phyloP scores from a whole-genome alignment of 768 basidiomycete genomes.

The Tubosaeta sp. region DNA sequence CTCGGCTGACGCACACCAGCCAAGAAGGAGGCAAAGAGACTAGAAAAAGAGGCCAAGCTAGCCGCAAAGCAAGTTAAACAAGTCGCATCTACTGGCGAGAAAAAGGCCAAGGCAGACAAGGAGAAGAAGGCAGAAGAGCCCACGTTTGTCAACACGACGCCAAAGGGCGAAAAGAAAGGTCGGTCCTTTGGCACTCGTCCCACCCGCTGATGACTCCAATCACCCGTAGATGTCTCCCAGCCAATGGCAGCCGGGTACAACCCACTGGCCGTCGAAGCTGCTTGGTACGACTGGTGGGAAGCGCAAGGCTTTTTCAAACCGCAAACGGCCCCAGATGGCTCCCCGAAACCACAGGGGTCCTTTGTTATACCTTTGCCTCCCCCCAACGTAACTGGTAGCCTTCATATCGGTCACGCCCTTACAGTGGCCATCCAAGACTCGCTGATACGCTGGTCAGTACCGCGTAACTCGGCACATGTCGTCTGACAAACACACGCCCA shows the following conservation, averaged over 20 bases:
- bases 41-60: slow-evolving; percentile 75
- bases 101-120: slow-evolving; percentile 74
- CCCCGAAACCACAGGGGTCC: slow-evolving; percentile 55
- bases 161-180: slow-evolving; percentile 94
- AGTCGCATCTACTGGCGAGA: slow-evolving; percentile 44
- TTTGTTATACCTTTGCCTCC: slow-evolving; percentile 92
- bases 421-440: slow-evolving; percentile 90
- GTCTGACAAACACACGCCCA: slow-evolving; percentile 23
- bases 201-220: not conserved
- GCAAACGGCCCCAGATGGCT: slow-evolving; percentile 51
- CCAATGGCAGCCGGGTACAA: slow-evolving; percentile 95
- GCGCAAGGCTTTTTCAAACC: slow-evolving; percentile 89
- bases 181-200: not conserved
- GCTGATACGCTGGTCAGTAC: slow-evolving; percentile 77
- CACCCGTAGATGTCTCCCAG: slow-evolving; percentile 64
- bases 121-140: slow-evolving; percentile 65
- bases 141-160: slow-evolving; percentile 85
- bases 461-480: not conserved
- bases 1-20: slow-evolving; percentile 37
- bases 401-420: slow-evolving; percentile 94
- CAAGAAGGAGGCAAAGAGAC: slow-evolving; percentile 81
- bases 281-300: slow-evolving; percentile 99
- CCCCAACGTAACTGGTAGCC: slow-evolving; percentile 92
- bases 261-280: slow-evolving; percentile 88
- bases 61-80: slow-evolving; percentile 58